A percentile compares a stretch with the other conserved stretches of the same genome.
phyloP scores from a whole-genome alignment of 2,329 filamentous ascomycete genomes.

The Exophiala sp. region DNA sequence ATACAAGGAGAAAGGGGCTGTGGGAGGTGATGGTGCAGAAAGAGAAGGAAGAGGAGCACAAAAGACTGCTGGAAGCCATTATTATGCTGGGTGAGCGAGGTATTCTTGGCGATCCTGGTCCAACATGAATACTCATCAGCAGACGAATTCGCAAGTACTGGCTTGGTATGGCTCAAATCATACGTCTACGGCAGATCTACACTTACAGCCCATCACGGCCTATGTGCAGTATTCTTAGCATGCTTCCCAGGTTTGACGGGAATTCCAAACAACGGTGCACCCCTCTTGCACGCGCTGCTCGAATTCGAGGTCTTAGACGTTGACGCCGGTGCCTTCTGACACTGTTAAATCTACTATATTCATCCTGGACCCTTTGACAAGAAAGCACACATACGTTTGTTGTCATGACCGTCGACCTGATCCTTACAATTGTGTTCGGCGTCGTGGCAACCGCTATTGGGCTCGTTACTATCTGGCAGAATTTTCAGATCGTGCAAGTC shows the following conservation, averaged over 20 bases:
- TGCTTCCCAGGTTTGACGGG: no score
- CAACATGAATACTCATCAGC: background rate
- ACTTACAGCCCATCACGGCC: no score
- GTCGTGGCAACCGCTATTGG: conserved; percentile 5
- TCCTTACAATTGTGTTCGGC: conserved; percentile 9
- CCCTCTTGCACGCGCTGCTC: no score
- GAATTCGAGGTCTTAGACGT: no score
- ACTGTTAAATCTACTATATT: no score
- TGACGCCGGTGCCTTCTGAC: no score
- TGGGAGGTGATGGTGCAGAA: conserved; percentile 44
- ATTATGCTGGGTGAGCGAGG: conserved; percentile 41
- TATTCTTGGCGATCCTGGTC: conserved; percentile 31
- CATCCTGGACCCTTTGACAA: no score
- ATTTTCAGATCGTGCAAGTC: conserved; percentile 1
- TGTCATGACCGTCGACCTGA: conserved; percentile 2
- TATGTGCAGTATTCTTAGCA: no score
- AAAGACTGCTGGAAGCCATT: conserved; percentile 42
- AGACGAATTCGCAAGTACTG: background rate
- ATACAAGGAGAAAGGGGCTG: conserved; percentile 37
- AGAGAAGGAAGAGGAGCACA: conserved; percentile 42
- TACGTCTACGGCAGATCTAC: no score
- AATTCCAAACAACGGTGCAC: no score
- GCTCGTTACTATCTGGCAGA: conserved; percentile 12
- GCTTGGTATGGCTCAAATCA: background rate
- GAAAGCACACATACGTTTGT: background rate